Evolutionary conservation across 768 basidiomycete species (phyloP).

Genomic region (Phlebiopsis gigantea): DNA sequence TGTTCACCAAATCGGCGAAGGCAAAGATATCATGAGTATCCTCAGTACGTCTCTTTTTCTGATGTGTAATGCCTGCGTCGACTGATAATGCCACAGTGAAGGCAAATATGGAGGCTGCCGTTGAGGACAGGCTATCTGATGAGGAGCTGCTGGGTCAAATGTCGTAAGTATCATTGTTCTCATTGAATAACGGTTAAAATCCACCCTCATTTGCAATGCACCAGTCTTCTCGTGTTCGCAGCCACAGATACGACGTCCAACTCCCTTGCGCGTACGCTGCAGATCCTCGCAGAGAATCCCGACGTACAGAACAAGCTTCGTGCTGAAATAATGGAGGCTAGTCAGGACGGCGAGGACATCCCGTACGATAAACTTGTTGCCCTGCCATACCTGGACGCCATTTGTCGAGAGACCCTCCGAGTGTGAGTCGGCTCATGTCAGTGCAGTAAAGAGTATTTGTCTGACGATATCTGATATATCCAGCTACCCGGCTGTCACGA

Average conservation of each 20-base stretch:
- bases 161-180: neutral
- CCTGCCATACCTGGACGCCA: constrained; percentile 61
- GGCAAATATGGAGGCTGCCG: constrained; percentile 30
- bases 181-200: too few relatives aligned
- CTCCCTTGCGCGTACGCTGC: constrained; percentile 17
- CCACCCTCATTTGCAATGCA: neutral
- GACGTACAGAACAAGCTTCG: constrained; percentile 23
- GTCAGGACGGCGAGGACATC: constrained; percentile 5
- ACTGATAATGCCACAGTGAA: constrained; percentile 26
- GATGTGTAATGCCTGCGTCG: neutral
- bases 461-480: neutral
- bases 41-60: constrained; percentile 29
- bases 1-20: constrained; percentile 28
- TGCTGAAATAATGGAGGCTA: constrained; percentile 13
- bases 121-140: constrained; percentile 19
- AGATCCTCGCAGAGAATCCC: constrained; percentile 19
- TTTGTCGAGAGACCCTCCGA: constrained; percentile 56
- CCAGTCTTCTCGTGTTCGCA: constrained; percentile 21
- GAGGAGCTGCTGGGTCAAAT: constrained; percentile 37
- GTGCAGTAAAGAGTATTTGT: neutral
- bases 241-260: constrained; percentile 24
- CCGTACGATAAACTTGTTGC: constrained; percentile 17
- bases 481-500: constrained; percentile 41
- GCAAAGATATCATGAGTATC: constrained; percentile 42
- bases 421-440: constrained; percentile 21